These are phyloP conservation scores for Crithidia sp. DNA, from an alignment of 208 protist genomes.

Conservation along the genomic window DNA sequence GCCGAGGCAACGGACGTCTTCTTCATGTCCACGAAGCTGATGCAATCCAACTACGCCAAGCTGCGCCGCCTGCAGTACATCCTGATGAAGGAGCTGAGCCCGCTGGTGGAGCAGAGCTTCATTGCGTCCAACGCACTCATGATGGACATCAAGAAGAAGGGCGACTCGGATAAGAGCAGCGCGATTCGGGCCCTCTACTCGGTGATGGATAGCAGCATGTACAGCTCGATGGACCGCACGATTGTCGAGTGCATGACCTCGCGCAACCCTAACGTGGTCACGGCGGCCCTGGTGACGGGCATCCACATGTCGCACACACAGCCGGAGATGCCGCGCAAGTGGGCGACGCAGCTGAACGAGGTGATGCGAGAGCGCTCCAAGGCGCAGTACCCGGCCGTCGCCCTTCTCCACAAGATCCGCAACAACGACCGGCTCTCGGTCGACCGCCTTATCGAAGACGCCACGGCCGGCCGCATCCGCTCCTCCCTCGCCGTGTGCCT, in stretches of 20 bases:
- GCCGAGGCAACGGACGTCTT: slow-evolving; percentile 98
- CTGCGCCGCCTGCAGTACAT: slow-evolving; percentile 98
- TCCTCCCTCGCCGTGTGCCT: slow-evolving; percentile 95
- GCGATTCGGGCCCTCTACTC: slow-evolving; percentile 95
- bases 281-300: slow-evolving; percentile 97
- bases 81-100: slow-evolving; percentile 97
- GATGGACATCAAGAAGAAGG: slow-evolving; percentile 96
- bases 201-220: slow-evolving; percentile 96
- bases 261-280: slow-evolving; percentile 94
- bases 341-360: slow-evolving; percentile 95
- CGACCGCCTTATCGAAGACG: slow-evolving; percentile 92
- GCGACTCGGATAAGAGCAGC: slow-evolving; percentile 93
- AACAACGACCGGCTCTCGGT: slow-evolving; percentile 96
- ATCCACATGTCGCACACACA: slow-evolving; percentile 93
- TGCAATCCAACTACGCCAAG: slow-evolving; percentile 95
- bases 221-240: slow-evolving; percentile 95
- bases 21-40: slow-evolving; percentile 98
- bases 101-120: slow-evolving; percentile 95
- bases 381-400: slow-evolving; percentile 98
- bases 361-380: slow-evolving; percentile 87
- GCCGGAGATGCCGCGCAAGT: slow-evolving; percentile 93
- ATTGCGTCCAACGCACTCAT: slow-evolving; percentile 98
- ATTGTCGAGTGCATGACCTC: slow-evolving; percentile 98
- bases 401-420: slow-evolving; percentile 96
- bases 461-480: slow-evolving; percentile 81